Conservation (phyloP, 306 rosid genomes). For the Lathyrus tuberosus region DNA sequence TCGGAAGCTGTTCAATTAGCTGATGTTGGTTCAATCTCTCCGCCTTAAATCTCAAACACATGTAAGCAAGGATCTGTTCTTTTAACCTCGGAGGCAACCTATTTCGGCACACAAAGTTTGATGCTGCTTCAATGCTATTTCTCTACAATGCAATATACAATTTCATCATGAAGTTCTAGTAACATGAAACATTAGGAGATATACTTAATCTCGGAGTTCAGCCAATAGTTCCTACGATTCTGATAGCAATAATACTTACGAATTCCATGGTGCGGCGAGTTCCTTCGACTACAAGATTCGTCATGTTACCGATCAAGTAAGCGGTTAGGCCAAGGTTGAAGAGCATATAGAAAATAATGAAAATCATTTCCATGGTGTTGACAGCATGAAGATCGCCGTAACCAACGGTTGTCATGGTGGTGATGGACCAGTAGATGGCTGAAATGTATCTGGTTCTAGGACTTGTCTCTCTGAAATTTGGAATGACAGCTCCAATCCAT, state of each 20-base stretch:
- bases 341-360: conserved; percentile 87
- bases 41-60: conserved; percentile 91
- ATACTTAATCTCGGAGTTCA: too few species aligned
- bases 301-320: conserved; percentile 97
- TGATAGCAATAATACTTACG: conserved; percentile 44
- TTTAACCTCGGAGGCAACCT: conserved; percentile 69
- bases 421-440: conserved; percentile 88
- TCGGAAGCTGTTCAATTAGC: conserved; percentile 81
- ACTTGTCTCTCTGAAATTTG: conserved; percentile 74
- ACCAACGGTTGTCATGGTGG: conserved; percentile 96
- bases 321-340: conserved; percentile 95
- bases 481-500: conserved; percentile 78
- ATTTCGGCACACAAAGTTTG: conserved; percentile 79
- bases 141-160: conserved; percentile 55
- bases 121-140: conserved; percentile 85
- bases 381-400: conserved; percentile 94
- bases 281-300: conserved; percentile 92
- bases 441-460: conserved; percentile 69
- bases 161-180: conserved; percentile 11
- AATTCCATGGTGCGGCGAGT: conserved; percentile 97
- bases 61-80: conserved; percentile 82
- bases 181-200: too few species aligned
- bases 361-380: conserved; percentile 80
- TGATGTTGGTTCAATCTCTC: conserved; percentile 84
- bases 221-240: too few species aligned